Evolutionary conservation across 352 stramenopile genomes (phyloP).

Genomic region (Phytophthora syringae): DNA sequence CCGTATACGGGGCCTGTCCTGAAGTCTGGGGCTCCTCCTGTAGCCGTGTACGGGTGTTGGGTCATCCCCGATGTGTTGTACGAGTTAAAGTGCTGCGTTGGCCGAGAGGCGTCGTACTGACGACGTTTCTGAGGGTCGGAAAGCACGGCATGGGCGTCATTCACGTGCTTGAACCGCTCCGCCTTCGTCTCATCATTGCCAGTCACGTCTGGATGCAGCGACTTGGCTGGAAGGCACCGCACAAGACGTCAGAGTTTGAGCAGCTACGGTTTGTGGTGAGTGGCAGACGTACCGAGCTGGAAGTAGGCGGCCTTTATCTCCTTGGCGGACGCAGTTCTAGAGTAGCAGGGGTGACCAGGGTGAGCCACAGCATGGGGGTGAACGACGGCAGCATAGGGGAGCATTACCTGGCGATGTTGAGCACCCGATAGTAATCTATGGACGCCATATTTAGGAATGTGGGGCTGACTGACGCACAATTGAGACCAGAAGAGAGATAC

Average conservation of each 20-base stretch:
- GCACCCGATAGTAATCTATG: conserved; percentile 84
- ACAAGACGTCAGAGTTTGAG: background rate
- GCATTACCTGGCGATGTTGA: conserved; percentile 74
- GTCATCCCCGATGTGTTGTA: conserved; percentile 48
- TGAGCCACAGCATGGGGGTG: background rate
- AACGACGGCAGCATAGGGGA: background rate
- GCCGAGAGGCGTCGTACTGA: conserved; percentile 67
- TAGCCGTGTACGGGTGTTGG: conserved; percentile 64
- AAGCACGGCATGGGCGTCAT: conserved; percentile 78
- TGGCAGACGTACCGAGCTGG: conserved; percentile 51
- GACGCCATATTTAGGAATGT: conserved; percentile 23
- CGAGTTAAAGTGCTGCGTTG: conserved; percentile 48
- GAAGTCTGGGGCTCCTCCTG: conserved; percentile 35
- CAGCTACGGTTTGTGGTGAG: background rate
- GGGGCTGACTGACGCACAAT: background rate
- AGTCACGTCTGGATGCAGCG: conserved; percentile 86
- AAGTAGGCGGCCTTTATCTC: conserved; percentile 88
- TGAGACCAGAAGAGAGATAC: background rate
- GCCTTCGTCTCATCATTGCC: conserved; percentile 83
- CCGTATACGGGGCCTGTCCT: conserved; percentile 59
- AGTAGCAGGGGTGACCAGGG: background rate
- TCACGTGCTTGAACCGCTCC: conserved; percentile 87
- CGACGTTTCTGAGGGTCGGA: conserved; percentile 65
- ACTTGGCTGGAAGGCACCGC: conserved; percentile 52
- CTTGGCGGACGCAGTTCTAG: conserved; percentile 62